Conservation (phyloP, 345 rosid genomes). For the Pistacia integerrima region DNA sequence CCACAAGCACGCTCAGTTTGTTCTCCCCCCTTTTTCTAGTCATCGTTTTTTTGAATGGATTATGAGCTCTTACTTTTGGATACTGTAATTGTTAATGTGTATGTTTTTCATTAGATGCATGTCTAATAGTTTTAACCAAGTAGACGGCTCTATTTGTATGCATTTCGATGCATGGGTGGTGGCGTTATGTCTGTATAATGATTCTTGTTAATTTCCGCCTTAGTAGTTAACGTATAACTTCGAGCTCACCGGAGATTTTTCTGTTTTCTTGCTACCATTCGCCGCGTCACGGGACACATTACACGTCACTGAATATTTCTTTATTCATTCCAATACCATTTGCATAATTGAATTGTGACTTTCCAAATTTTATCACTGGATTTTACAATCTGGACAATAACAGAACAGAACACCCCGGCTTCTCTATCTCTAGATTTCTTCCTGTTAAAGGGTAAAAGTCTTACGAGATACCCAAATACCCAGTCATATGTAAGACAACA, state of each 20-base stretch:
- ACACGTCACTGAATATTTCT: background rate
- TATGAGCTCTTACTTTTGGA: background rate
- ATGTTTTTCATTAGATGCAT: background rate
- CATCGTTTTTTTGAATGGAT: conserved; percentile 7
- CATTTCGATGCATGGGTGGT: background rate
- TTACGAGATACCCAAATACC: background rate
- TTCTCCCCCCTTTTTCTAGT: conserved; percentile 29
- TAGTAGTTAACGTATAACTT: background rate
- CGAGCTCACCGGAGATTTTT: background rate
- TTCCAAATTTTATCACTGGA: background rate
- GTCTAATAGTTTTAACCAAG: background rate
- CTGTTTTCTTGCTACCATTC: background rate
- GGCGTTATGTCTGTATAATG: background rate
- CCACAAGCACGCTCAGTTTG: conserved; percentile 29
- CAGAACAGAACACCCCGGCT: background rate
- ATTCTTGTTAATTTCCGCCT: conserved; percentile 3
- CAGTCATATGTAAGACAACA: background rate
- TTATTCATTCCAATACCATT: background rate
- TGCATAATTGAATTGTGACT: background rate
- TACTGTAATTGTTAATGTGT: background rate
- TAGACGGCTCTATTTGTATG: background rate
- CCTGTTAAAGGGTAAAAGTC: background rate
- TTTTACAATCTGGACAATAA: background rate
- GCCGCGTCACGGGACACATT: conserved; percentile 5
- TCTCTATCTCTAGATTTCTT: background rate